Evolutionary conservation across 2,329 filamentous ascomycete species (phyloP).

Genomic region (Teratosphaeria pseudoeucalypti): DNA sequence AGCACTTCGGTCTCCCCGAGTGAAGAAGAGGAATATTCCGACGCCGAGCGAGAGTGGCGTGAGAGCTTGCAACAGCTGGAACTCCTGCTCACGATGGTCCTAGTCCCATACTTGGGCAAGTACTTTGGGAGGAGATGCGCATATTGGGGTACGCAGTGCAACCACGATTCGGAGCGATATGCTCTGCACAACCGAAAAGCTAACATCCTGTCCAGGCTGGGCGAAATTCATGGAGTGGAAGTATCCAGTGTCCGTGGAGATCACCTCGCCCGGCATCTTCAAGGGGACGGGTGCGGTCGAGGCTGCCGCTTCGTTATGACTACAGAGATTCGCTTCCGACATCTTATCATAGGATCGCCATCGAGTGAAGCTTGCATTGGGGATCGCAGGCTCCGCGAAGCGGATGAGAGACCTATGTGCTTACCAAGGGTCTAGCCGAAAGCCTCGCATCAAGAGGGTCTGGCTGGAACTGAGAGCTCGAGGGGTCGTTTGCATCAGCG

Average conservation of each 20-base stretch:
- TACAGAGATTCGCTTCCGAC: neutral
- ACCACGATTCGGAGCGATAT: neutral
- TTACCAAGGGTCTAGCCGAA: neutral
- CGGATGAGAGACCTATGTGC: neutral
- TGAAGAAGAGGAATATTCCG: constrained; percentile 47
- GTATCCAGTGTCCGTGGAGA: constrained; percentile 65
- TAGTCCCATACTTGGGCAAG: constrained; percentile 89
- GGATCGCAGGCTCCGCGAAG: neutral
- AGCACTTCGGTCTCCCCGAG: constrained; percentile 39
- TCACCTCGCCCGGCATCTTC: constrained; percentile 37
- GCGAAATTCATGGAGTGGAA: constrained; percentile 90
- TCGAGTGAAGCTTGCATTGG: neutral
- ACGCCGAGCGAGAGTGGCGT: constrained; percentile 92
- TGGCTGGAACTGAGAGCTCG: neutral
- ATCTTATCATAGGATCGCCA: neutral
- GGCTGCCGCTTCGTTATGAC: constrained; percentile 33
- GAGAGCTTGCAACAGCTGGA: constrained; percentile 89
- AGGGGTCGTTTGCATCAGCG: neutral
- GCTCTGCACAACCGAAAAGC: neutral
- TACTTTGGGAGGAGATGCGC: constrained; percentile 91
- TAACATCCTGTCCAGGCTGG: constrained; percentile 55
- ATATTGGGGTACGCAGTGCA: constrained; percentile 66
- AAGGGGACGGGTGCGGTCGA: constrained; percentile 37
- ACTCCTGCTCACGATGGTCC: constrained; percentile 82
- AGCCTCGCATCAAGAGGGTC: neutral